Base-by-base conservation (phyloP, 2,329 filamentous ascomycete genomes). In the Beauveria bassiana region DNA sequence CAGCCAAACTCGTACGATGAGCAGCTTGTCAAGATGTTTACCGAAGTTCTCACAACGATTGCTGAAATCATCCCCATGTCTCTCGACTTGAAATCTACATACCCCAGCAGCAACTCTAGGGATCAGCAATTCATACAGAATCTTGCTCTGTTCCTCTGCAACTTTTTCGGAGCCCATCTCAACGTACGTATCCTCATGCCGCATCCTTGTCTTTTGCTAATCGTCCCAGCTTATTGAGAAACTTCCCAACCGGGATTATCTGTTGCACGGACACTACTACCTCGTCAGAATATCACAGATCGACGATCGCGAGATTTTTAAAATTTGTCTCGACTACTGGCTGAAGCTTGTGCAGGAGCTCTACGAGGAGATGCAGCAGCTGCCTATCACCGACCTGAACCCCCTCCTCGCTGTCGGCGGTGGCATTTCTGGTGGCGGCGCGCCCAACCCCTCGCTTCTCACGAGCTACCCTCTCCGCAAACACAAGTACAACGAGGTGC, bases 51-150 rank as follows among this genome's bases (percentile, higher is more conserved):
- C 67, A 96, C 90, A 12, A 93, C 90, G 40, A 96, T 99, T 69
- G 89, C 93, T 22, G 91, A 89, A 70, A 96, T 96, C 68, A 96
- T 99, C 57, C 95, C 96, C 3, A 80, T 98, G 47, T 86, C 90
- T 7, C 83, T 98, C 66, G 93, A 98, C 70, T 82, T 99, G 62
- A 96, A 96, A 79, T 83, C 85, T 64, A 96, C 93, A 16, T 99
- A 98, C 70, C 88, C 89, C 22, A 87, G 87, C 64, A 98, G 93
- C 75, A 97, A 96, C 75, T 88, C 91, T 47, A 86, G 86, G 70
- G 95, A 99, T 68, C 95, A 99, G 72, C 93, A 99, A 72, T 99
- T 99, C 72, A 92, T 99, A 57, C 92, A 97, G 75, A 98, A 99
- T 70, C 77, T 99, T 64, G 93, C 95, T 1, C 84, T 99, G 12